phyloP scores from a whole-genome alignment of 2,329 filamentous ascomycete species.

The Corniculantispora saksenae region DNA sequence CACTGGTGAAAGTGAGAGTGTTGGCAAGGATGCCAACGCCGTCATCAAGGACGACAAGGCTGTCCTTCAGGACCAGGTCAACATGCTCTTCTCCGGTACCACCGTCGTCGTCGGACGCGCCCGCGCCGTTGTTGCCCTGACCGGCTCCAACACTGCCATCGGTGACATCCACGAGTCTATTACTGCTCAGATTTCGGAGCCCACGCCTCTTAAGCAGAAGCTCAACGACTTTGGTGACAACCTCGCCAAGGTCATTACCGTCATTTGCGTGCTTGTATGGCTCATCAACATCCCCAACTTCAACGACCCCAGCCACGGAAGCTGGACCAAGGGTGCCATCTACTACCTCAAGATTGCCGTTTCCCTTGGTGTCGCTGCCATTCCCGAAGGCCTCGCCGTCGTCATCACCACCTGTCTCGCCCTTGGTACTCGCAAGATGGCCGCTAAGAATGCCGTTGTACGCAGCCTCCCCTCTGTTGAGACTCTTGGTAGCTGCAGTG shows the following conservation, averaged over 20 bases:
- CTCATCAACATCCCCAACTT: slow-evolving; percentile 98
- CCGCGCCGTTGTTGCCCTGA: slow-evolving; percentile 85
- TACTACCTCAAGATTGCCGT: slow-evolving; percentile 99
- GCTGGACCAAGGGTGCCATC: slow-evolving; percentile 94
- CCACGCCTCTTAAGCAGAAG: slow-evolving; percentile 97
- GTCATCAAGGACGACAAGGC: slow-evolving; percentile 76
- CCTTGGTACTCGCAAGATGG: slow-evolving; percentile 97
- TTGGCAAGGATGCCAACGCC: slow-evolving; percentile 74
- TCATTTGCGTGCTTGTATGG: slow-evolving; percentile 96
- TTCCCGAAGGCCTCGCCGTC: slow-evolving; percentile 94
- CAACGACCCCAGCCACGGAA: slow-evolving; percentile 88
- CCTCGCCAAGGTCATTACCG: slow-evolving; percentile 95
- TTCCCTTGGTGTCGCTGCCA: slow-evolving; percentile 94
- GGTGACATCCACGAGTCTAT: slow-evolving; percentile 99
- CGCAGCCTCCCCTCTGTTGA: slow-evolving; percentile 95
- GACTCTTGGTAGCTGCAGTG: slow-evolving; percentile 96
- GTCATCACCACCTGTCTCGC: slow-evolving; percentile 99
- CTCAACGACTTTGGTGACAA: slow-evolving; percentile 96
- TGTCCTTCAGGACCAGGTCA: slow-evolving; percentile 95
- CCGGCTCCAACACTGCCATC: slow-evolving; percentile 88
- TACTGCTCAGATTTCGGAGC: slow-evolving; percentile 94
- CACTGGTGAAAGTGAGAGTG: slow-evolving; percentile 96
- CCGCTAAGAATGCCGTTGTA: slow-evolving; percentile 95
- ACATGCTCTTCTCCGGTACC: slow-evolving; percentile 98
- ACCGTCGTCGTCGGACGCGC: slow-evolving; percentile 95